Conservation (phyloP, 352 stramenopile genomes). For the Nothophytophthora sp. region DNA sequence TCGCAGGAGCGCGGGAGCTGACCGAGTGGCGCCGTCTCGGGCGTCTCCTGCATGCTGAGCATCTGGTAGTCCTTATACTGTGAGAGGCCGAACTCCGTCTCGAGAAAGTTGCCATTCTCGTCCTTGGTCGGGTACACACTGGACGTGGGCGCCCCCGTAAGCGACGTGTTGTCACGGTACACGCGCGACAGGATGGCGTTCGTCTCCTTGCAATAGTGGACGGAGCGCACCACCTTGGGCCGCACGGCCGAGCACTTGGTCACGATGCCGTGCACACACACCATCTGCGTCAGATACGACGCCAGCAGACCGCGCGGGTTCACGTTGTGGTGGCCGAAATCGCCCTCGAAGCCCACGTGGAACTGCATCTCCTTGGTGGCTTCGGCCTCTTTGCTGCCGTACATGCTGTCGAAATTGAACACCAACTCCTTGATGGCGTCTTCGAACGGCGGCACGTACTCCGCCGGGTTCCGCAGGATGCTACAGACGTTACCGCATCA, state of each 20-base stretch:
- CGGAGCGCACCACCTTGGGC: constrained; percentile 97
- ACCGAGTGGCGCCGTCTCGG: constrained; percentile 95
- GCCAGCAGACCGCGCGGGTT: constrained; percentile 94
- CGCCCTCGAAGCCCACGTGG: constrained; percentile 92
- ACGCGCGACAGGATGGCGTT: constrained; percentile 92
- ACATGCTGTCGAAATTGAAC: constrained; percentile 82
- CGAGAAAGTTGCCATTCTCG: constrained; percentile 95
- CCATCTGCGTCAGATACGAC: constrained; percentile 92
- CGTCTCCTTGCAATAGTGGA: constrained; percentile 98
- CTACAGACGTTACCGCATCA: no score
- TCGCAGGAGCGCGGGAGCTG: constrained; percentile 98
- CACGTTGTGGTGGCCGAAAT: constrained; percentile 93
- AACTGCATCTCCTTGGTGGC: constrained; percentile 77
- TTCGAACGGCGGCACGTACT: constrained; percentile 86
- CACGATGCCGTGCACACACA: constrained; percentile 99
- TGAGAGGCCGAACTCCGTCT: constrained; percentile 98
- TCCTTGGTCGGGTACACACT: constrained; percentile 96
- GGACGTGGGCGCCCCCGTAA: constrained; percentile 87
- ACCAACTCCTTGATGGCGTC: constrained; percentile 79
- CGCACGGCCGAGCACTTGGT: constrained; percentile 98
- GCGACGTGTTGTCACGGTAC: constrained; percentile 97
- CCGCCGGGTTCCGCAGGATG: constrained; percentile 77
- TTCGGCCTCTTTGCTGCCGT: constrained; percentile 76
- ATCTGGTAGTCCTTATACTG: constrained; percentile 99
- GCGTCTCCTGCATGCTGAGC: constrained; percentile 86